Conservation (phyloP, 768 basidiomycete species). For the Mycena rebaudengoi region DNA sequence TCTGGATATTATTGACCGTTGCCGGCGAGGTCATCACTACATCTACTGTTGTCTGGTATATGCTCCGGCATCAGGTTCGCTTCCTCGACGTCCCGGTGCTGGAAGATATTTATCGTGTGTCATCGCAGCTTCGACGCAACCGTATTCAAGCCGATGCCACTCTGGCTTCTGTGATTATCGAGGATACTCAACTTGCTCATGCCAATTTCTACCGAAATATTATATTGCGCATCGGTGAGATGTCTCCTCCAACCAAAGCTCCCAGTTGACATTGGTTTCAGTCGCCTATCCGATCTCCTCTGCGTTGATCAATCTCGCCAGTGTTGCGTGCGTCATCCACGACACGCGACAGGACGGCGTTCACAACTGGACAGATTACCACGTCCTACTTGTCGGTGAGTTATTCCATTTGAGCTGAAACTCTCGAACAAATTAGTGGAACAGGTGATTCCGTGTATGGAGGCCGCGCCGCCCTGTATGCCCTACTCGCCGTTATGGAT, state of each 20-base stretch:
- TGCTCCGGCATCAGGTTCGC: conserved; percentile 33
- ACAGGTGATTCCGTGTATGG: conserved; percentile 31
- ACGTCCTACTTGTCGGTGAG: conserved; percentile 11
- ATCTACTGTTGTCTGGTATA: conserved; percentile 15
- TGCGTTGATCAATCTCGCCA: conserved; percentile 23
- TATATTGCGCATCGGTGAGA: conserved; percentile 27
- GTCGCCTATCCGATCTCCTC: conserved; percentile 27
- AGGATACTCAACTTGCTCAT: background rate
- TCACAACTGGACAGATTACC: conserved; percentile 23
- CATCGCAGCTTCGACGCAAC: background rate
- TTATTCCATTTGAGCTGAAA: background rate
- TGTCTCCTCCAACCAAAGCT: background rate
- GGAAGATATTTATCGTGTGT: background rate
- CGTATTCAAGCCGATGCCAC: background rate
- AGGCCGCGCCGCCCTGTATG: conserved; percentile 26
- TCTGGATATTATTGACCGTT: conserved; percentile 27
- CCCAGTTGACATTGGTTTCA: background rate
- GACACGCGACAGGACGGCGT: conserved; percentile 19
- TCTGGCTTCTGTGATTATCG: background rate
- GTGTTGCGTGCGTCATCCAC: conserved; percentile 25
- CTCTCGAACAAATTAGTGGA: background rate
- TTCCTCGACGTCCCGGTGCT: background rate
- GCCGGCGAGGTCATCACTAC: conserved; percentile 20
- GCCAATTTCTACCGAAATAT: conserved; percentile 17
- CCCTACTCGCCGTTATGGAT: conserved; percentile 24